Percentiles rank a stretch among this genome's conserved stretches.
Evolutionary conservation across 2,329 filamentous ascomycete species (phyloP).

Genomic region (Salinomyces thailandicus): DNA sequence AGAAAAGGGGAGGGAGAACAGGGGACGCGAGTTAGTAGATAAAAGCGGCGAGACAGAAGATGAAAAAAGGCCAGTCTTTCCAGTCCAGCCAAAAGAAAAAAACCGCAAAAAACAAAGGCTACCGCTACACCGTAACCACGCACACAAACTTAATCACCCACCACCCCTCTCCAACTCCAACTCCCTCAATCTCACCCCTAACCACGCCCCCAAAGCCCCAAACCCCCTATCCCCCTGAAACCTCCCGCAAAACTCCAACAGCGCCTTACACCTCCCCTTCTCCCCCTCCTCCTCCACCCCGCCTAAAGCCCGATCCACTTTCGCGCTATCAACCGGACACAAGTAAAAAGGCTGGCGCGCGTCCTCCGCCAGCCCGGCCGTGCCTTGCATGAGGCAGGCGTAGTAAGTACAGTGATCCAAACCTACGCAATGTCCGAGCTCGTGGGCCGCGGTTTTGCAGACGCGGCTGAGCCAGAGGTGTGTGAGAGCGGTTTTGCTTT

Average conservation of each 20-base stretch:
- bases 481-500: not conserved
- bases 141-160: too few species aligned
- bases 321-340: slow-evolving; percentile 49
- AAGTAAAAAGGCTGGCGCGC: slow-evolving; percentile 52
- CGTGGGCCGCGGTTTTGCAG: slow-evolving; percentile 51
- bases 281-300: slow-evolving; percentile 30
- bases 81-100: too few species aligned
- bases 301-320: slow-evolving; percentile 30
- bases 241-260: slow-evolving; percentile 34
- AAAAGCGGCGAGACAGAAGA: too few species aligned
- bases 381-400: slow-evolving; percentile 55
- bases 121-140: too few species aligned
- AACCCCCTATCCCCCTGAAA: slow-evolving; percentile 34
- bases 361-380: slow-evolving; percentile 47
- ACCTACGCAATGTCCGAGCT: slow-evolving; percentile 59
- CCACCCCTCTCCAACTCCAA: too few species aligned
- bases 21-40: too few species aligned
- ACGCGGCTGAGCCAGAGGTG: slow-evolving; percentile 48
- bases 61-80: too few species aligned
- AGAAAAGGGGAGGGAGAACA: too few species aligned
- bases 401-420: slow-evolving; percentile 57
- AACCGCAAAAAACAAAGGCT: too few species aligned
- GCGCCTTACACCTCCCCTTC: too few species aligned
- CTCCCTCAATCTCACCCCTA: too few species aligned
- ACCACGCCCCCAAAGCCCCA: slow-evolving; percentile 38